Percentiles rank a stretch among this genome's conserved stretches.
Conservation (phyloP, 306 rosid genomes). For the Morella rubra region DNA sequence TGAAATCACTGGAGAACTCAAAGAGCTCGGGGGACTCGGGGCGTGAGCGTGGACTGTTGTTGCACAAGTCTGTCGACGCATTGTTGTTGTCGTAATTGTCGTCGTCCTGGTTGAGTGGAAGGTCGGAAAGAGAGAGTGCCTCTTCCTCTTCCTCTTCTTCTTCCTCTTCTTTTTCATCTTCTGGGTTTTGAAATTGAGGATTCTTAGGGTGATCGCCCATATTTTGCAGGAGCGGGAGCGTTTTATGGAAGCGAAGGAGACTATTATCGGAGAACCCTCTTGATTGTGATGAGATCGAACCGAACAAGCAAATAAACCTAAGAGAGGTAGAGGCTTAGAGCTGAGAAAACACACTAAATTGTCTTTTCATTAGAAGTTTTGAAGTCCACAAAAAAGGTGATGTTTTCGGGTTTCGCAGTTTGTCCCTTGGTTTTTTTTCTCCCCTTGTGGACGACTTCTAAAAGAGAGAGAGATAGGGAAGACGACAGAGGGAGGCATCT, state of each 20-base stretch:
- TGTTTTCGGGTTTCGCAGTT: no score
- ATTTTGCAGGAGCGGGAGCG: not conserved
- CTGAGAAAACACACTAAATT: no score
- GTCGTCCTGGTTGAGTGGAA: conserved; percentile 19
- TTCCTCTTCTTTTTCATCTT: not conserved
- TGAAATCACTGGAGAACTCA: conserved; percentile 34
- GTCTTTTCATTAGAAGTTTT: no score
- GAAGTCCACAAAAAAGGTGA: no score
- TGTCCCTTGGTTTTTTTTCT: no score
- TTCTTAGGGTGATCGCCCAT: conserved; percentile 15
- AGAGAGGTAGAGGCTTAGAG: not conserved
- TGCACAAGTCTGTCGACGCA: not conserved
- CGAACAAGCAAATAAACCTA: not conserved
- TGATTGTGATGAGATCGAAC: not conserved
- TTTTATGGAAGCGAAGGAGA: not conserved
- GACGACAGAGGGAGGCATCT: not conserved
- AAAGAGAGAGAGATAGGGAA: not conserved
- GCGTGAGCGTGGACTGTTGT: conserved; percentile 17
- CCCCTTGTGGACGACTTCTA: not conserved
- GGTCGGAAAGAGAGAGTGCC: conserved; percentile 37
- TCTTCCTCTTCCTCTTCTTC: conserved; percentile 23
- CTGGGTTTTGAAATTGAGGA: not conserved
- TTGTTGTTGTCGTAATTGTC: not conserved
- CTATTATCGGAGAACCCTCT: not conserved
- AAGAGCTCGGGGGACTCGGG: conserved; percentile 33